phyloP scores from a whole-genome alignment of 2,329 filamentous ascomycete species.

The Beauveria australis region DNA sequence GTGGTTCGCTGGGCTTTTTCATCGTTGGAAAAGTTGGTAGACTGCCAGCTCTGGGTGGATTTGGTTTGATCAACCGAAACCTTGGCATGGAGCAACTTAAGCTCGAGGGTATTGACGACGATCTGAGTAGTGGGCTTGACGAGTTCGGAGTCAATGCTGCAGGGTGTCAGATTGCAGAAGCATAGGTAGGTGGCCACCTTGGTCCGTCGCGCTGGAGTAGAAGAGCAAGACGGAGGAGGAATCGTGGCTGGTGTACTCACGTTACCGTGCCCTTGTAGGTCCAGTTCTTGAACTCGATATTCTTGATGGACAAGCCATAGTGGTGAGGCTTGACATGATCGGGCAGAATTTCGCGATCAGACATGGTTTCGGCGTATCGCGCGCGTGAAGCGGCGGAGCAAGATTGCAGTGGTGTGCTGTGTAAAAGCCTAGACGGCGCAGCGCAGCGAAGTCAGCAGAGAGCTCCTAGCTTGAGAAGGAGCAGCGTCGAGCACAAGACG shows the following conservation, averaged over 20 bases:
- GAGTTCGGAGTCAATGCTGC: conserved; percentile 66
- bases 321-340: conserved; percentile 68
- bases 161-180: conserved; percentile 7
- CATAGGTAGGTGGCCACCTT: conserved; percentile 5
- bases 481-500: not conserved
- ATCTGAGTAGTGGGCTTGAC: conserved; percentile 65
- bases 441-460: not conserved
- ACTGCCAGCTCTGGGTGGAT: conserved; percentile 47
- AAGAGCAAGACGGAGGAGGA: conserved; percentile 1
- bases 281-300: conserved; percentile 68
- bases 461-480: not conserved
- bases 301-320: conserved; percentile 74
- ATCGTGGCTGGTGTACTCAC: conserved; percentile 27
- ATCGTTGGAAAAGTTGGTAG: conserved; percentile 69
- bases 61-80: conserved; percentile 51
- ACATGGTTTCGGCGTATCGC: conserved; percentile 30
- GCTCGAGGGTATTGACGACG: conserved; percentile 75
- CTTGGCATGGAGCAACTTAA: conserved; percentile 63
- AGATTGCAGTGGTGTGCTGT: not conserved
- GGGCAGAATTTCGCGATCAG: conserved; percentile 55
- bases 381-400: conserved; percentile 8
- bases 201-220: not conserved
- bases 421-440: not conserved
- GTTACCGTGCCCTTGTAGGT: conserved; percentile 74
- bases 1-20: conserved; percentile 75